Evolutionary conservation across 306 rosid species (phyloP).

Genomic region (Cicer cuneatum): DNA sequence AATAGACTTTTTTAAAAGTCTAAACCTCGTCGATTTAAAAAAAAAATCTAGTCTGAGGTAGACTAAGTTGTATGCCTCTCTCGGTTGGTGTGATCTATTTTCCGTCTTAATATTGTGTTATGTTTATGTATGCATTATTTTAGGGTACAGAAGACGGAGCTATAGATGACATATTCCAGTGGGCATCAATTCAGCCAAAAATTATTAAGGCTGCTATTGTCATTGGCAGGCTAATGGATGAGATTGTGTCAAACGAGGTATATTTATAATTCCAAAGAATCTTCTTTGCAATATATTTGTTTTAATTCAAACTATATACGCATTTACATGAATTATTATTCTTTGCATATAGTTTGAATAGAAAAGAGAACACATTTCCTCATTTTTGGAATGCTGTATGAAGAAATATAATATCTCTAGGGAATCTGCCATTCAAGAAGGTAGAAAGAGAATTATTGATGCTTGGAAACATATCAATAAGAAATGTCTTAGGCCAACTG

Average conservation of each 20-base stretch:
- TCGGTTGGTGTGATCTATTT: too few species aligned
- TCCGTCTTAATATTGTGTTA: too few species aligned
- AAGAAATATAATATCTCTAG: constrained; percentile 29
- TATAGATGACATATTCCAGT: constrained; percentile 28
- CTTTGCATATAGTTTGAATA: constrained; percentile 40
- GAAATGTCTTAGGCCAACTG: constrained; percentile 28
- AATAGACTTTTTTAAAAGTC: too few species aligned
- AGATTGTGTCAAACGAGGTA: constrained; percentile 53
- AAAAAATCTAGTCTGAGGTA: too few species aligned
- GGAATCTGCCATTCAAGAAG: constrained; percentile 37
- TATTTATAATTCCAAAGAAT: background rate
- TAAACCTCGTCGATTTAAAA: too few species aligned
- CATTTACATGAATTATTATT: background rate
- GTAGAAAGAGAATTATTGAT: background rate
- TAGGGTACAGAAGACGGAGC: constrained; percentile 43
- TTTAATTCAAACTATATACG: background rate
- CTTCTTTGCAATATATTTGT: background rate
- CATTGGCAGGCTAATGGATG: constrained; percentile 8
- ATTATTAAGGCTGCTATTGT: background rate
- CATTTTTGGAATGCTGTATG: constrained; percentile 48
- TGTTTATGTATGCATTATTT: too few species aligned
- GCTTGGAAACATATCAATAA: constrained; percentile 57
- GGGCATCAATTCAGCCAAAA: background rate
- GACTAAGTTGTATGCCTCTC: too few species aligned
- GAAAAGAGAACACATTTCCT: constrained; percentile 40